Percentiles rank a stretch among this genome's conserved stretches.
phyloP scores from a whole-genome alignment of 176 grass and related monocot species.

The Zoysia japonica region DNA sequence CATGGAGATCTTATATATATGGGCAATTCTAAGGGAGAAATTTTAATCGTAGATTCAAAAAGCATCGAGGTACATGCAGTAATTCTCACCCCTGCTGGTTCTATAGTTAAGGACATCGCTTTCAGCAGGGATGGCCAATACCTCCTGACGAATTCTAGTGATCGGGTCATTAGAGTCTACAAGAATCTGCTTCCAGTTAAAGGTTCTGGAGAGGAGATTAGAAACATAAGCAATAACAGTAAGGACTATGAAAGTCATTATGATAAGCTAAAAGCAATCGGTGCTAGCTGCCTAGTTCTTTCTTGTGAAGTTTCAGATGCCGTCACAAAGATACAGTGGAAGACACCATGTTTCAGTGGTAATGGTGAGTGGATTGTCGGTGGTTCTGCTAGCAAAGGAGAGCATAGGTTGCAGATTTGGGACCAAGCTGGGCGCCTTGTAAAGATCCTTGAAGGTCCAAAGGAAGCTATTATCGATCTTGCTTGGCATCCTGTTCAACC shows the following conservation, averaged over 20 bases:
- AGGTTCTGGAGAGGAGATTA: conserved; percentile 69
- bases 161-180: conserved; percentile 92
- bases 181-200: conserved; percentile 68
- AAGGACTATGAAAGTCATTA: conserved; percentile 43
- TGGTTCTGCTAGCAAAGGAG: conserved; percentile 96
- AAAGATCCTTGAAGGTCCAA: conserved; percentile 98
- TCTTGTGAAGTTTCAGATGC: conserved; percentile 86
- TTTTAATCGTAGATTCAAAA: conserved; percentile 83
- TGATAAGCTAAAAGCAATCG: conserved; percentile 77
- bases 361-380: conserved; percentile 96
- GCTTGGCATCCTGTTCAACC: conserved; percentile 92
- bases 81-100: conserved; percentile 70
- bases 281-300: conserved; percentile 66
- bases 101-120: conserved; percentile 93
- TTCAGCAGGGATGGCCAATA: conserved; percentile 88
- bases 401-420: conserved; percentile 95
- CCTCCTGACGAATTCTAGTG: conserved; percentile 93
- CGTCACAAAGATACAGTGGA: conserved; percentile 96
- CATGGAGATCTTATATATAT: conserved; percentile 87
- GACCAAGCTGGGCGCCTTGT: conserved; percentile 78
- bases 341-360: conserved; percentile 96
- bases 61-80: conserved; percentile 70
- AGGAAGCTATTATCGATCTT: conserved; percentile 90
- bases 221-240: conserved; percentile 46
- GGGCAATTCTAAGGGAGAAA: conserved; percentile 95